Conservation (phyloP, 2,329 filamentous ascomycete genomes). For the Huntiella omanensis region DNA sequence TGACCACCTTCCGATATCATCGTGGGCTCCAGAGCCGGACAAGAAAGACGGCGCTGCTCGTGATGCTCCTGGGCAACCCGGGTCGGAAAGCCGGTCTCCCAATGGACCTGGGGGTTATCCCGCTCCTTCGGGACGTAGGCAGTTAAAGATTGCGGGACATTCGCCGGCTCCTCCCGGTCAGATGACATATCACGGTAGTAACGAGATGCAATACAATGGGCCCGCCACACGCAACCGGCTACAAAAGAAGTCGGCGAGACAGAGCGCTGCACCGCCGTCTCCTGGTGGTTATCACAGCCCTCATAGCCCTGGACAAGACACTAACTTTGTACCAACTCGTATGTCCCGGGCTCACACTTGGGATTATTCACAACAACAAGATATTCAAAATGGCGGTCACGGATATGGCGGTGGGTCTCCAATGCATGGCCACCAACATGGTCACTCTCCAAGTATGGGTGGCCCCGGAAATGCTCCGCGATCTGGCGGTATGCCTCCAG, state of each 20-base stretch:
- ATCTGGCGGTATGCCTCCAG: constrained; percentile 26
- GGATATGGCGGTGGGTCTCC: background rate
- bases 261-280: constrained; percentile 22
- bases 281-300: constrained; percentile 11
- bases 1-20: constrained; percentile 59
- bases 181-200: constrained; percentile 11
- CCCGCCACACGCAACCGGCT: constrained; percentile 31
- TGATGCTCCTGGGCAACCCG: constrained; percentile 18
- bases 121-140: constrained; percentile 21
- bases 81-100: constrained; percentile 24
- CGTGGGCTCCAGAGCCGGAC: constrained; percentile 61
- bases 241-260: constrained; percentile 41
- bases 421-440: background rate
- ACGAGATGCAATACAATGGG: constrained; percentile 16
- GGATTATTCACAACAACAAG: constrained; percentile 21
- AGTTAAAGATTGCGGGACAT: constrained; percentile 30
- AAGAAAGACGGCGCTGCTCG: constrained; percentile 16
- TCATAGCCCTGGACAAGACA: background rate
- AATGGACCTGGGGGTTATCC: constrained; percentile 25
- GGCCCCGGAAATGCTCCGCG: constrained; percentile 32
- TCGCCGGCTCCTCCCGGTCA: constrained; percentile 23
- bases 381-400: background rate
- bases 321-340: constrained; percentile 23
- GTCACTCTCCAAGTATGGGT: background rate
- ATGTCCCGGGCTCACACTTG: constrained; percentile 30